These are phyloP conservation scores for Chiua virens DNA, from an alignment of 768 basidiomycete species.

Conservation along the genomic window DNA sequence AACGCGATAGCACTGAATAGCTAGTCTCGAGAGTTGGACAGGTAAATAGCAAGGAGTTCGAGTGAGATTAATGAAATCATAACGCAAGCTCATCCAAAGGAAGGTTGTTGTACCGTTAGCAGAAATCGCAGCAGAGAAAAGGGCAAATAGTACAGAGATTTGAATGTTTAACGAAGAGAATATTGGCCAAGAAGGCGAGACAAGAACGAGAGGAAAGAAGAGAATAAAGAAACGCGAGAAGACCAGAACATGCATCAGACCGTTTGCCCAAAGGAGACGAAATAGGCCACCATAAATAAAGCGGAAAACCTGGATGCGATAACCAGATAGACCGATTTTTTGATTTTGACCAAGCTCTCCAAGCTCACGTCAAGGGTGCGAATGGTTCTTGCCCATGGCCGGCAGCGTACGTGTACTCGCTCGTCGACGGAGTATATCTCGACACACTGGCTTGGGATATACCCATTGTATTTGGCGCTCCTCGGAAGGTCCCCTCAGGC, in stretches of 20 bases:
- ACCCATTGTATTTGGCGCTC: conserved; percentile 10
- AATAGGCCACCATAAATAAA: conserved; percentile 6
- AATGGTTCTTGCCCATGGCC: conserved; percentile 26
- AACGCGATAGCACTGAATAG: conserved; percentile 9
- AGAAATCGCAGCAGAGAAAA: not conserved
- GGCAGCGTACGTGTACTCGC: conserved; percentile 23
- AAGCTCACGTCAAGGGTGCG: conserved; percentile 15
- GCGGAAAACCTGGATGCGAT: not conserved
- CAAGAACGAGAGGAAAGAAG: conserved; percentile 13
- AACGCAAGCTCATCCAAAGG: conserved; percentile 7
- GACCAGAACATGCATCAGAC: conserved; percentile 8
- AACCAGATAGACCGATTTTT: conserved; percentile 1
- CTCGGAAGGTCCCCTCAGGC: conserved; percentile 17
- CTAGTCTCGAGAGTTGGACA: conserved; percentile 8
- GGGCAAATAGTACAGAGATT: conserved; percentile 11
- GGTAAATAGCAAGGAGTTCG: conserved; percentile 6
- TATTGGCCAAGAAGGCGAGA: conserved; percentile 8
- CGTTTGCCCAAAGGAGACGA: conserved; percentile 1
- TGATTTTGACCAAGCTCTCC: not conserved
- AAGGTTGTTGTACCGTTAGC: conserved; percentile 3
- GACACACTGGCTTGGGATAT: conserved; percentile 13
- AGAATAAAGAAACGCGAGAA: conserved; percentile 7
- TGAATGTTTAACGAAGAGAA: conserved; percentile 7
- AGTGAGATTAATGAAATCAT: conserved; percentile 5
- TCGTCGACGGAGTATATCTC: conserved; percentile 17